Percentiles rank a stretch among this genome's conserved stretches.
These are phyloP conservation scores for Phylloporus arenicola DNA, from an alignment of 768 basidiomycete species.

Conservation along the genomic window DNA sequence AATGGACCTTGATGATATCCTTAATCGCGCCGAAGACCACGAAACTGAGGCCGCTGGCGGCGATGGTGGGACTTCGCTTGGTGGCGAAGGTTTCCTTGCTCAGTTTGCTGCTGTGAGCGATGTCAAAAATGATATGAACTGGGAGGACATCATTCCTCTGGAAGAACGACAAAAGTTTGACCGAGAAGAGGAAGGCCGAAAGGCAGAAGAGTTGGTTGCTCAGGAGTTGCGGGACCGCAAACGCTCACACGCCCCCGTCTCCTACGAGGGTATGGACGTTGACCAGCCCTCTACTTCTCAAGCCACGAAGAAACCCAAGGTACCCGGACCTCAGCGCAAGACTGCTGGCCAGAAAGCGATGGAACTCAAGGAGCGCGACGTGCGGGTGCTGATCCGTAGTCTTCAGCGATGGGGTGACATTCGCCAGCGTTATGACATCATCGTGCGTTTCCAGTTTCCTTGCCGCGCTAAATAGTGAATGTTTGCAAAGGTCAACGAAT, in stretches of 20 bases:
- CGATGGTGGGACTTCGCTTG: conserved; percentile 89
- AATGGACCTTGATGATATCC: conserved; percentile 98
- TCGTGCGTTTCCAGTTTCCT: conserved; percentile 51
- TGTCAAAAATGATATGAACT: conserved; percentile 96
- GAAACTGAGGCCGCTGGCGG: conserved; percentile 83
- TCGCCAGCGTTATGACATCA: conserved; percentile 86
- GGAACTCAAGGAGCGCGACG: conserved; percentile 95
- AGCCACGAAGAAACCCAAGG: conserved; percentile 69
- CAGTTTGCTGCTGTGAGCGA: conserved; percentile 96
- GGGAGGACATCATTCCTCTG: conserved; percentile 98
- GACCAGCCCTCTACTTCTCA: conserved; percentile 61
- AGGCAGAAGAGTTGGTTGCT: conserved; percentile 63
- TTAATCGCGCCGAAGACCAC: conserved; percentile 94
- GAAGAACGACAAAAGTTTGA: conserved; percentile 86
- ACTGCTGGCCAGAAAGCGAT: conserved; percentile 90
- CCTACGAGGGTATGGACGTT: conserved; percentile 93
- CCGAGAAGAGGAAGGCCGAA: conserved; percentile 70
- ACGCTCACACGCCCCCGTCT: conserved; percentile 78
- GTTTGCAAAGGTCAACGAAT: conserved; percentile 67
- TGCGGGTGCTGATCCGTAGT: conserved; percentile 91
- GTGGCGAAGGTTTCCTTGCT: conserved; percentile 94
- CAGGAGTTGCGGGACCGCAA: conserved; percentile 73
- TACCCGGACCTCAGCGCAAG: conserved; percentile 72
- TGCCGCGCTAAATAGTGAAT: background rate
- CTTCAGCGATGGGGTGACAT: conserved; percentile 98